These are phyloP conservation scores for Penicillium sp. DNA, from an alignment of 2,329 filamentous ascomycete species.

Conservation along the genomic window DNA sequence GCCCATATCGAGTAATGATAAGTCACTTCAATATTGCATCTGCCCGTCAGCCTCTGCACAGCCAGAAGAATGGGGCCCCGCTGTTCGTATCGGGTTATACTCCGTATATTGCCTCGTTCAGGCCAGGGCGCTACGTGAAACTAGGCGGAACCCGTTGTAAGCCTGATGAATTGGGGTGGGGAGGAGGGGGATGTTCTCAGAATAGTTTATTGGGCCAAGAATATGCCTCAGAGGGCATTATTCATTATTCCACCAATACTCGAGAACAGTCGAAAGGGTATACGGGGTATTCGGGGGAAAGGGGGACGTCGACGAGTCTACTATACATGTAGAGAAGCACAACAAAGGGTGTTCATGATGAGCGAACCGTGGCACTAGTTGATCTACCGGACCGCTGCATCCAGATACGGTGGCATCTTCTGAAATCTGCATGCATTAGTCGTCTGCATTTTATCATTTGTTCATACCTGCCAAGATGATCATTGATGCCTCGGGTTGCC, in stretches of 20 bases:
- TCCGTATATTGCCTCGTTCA: neutral
- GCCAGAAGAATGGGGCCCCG: slow-evolving; percentile 1
- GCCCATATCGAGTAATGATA: neutral
- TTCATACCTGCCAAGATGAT: neutral
- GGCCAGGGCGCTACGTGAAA: slow-evolving; percentile 6
- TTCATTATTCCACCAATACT: neutral
- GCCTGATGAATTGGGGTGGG: neutral
- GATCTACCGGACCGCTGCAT: slow-evolving; percentile 5
- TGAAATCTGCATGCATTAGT: neutral
- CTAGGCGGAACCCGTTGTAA: neutral
- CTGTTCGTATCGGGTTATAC: neutral
- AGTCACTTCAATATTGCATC: neutral
- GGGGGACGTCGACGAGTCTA: neutral
- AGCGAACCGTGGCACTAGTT: slow-evolving; percentile 3
- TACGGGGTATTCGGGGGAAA: neutral
- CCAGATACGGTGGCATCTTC: neutral
- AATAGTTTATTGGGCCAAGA: neutral
- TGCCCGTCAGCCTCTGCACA: slow-evolving; percentile 4
- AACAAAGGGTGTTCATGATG: neutral
- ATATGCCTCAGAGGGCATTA: neutral
- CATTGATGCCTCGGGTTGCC: neutral
- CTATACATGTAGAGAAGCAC: neutral
- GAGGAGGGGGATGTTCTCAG: neutral
- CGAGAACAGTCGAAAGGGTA: neutral
- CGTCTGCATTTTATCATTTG: neutral